Base-by-base conservation (phyloP, 768 basidiomycete genomes). In the Xerocomellus amylosporus region DNA sequence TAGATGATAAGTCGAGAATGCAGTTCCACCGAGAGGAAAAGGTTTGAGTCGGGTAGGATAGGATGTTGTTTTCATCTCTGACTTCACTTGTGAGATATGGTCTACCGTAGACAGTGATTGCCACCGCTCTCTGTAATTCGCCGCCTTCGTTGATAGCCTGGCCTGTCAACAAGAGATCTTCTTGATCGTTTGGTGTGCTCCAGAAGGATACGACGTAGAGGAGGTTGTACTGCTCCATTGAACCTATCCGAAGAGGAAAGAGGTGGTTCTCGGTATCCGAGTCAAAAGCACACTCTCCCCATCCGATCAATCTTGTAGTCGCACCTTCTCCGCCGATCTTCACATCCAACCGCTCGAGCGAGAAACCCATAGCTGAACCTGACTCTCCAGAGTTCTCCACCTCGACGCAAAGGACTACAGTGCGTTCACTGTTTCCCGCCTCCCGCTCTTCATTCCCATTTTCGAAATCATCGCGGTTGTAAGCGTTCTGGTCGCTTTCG, bases 1-100 rank as follows among this genome's bases (percentile, higher is more conserved):
- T 69, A 3, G 79, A 63, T 2, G 80, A 73, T n/a, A 97, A 77
- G 67, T 95, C 91, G 19, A 97, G 82, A 2, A 90, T 76, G 60
- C 92, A 94, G 59, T 92, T 96, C 94, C 94, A 97, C 30, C 86
- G 77, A 1, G 93, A 94, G 0, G 85, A 82, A 69, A 94, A 97
- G 0, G 83, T 77, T 13, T 73, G 74, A 8, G 93, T 91, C 0
- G 88, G 91, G 60, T 85, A 90, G 1, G 66, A 58, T 8, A 65
- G 22, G 34, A 33, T 22, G 5, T 61, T 43, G 30, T 63, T 61
- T 46, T 56, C 61, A 39, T 49, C 57, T 8, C 58, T 59, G 38
- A 26, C 60, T 36, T 62, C 62, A 19, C 65, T 55, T 5, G 72
- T 49, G 17, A 76, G 46, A 58, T 79, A 89, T 4, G 93, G 93